Evolutionary conservation across 495 filamentous ascomycete genomes (phyloP), one percentile per base, ranked within the genome.

Genomic region (Podospora pseudoanserina): DNA sequence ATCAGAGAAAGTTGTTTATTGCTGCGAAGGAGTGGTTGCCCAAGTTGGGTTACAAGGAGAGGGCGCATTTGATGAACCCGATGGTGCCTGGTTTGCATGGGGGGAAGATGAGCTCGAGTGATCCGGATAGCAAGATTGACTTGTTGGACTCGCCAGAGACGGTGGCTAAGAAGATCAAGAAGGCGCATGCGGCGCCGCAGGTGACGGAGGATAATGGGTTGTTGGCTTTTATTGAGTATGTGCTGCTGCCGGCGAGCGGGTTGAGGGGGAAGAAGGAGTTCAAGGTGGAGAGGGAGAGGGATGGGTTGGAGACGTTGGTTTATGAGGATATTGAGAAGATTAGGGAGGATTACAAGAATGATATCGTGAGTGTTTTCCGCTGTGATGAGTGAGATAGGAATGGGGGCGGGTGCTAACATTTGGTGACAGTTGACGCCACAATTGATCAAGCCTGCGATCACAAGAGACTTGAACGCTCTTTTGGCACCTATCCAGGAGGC

Each of bases 21-120:
- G 79, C 90, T 7, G 93, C 93, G 0, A 89, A 90, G 34, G 91
- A 94, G 71, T 84, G 86, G 68, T 77, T 94, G n/a, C 89, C 90
- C 0, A 86, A 84, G 75, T 77, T 94, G 44, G 89, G 88, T 5
- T 93, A 90, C 79, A 84, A 84, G 64, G 83, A 90, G 79, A 86
- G 93, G 54, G 92, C 92, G 30, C 94, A 97, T 79, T 73, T 97
- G 60, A 91, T 97, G 84, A 97, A 92, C 72, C 86, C 91, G 1
- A 96, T 99, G 90, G 89, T 98, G 6, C 87, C 92, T 0, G 94
- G 95, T 18, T 78, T 98, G 2, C 92, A 92, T 19, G 95, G 90
- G 26, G 78, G 74, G 49, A 97, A 97, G 81, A 94, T 91, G 89
- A 86, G 84, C 67, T 83, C 85, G 13, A 87, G 85, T 73, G 81